Base-by-base conservation (phyloP, 352 stramenopile species). In the Phytophthora chlamydospora region DNA sequence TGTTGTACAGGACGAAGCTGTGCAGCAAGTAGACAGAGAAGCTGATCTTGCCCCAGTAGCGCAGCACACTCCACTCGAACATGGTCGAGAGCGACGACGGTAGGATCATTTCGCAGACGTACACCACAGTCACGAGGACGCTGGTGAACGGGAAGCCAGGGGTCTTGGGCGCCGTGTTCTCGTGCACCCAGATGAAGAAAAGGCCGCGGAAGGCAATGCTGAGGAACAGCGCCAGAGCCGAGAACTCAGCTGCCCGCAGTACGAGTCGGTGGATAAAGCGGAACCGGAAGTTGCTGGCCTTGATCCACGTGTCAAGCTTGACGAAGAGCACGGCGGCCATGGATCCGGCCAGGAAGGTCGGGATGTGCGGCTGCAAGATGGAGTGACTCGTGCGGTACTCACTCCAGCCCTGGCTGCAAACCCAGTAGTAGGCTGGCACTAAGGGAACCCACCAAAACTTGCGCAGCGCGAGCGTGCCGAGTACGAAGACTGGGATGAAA, bases 21-120 rank as follows among this genome's bases (percentile, higher is more conserved):
- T 85, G 75, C 45, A 85, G 45, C 58, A 85, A 33, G 42, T 81
- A 85, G 40, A 81, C 73, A 2, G 75, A 84, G 35, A 74, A 83
- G 47, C 74, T 80, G 33, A 80, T 62, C 55, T 83, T 80, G 46
- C 72, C 72, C 40, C 60, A 66, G 42, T 73, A 75, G 6, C 72
- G 67, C 21, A 85, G 51, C 12, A 82, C 49, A 6, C 61, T 79
- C 69, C 66, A 80, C 61, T 82, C 75, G 24, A 84, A 66, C 32
- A 74, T 53, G 0, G 40, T 58, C 1, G 75, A 78, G 12, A 85
- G 13, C 7, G 57, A 13, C 6, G 68, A 78, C 9, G 72, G 72
- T 1, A 73, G 34, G 1, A 82, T 39, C 55, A 84, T 73, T 55
- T 84, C 75, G 34, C 60, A 36, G 7, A 82, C 70, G 31, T 82